Base-by-base conservation (phyloP, 2,329 filamentous ascomycete species). In the Fusarium siculi region DNA sequence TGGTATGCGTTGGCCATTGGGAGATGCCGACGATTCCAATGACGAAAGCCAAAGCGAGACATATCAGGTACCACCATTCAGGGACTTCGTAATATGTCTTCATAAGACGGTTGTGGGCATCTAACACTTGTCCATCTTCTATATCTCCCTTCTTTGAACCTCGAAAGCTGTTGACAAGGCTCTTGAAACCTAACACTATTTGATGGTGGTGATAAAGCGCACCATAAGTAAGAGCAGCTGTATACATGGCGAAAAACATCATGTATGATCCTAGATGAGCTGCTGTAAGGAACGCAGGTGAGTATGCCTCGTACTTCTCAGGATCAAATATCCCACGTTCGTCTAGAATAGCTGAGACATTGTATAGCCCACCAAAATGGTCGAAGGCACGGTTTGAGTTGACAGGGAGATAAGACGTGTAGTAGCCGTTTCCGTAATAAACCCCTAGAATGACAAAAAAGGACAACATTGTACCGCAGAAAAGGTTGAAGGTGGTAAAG, bases 31-130 rank as follows among this genome's bases (percentile, higher is more conserved):
- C 74, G 43, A 83, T 78, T 47, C 82, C 83, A n/a, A 82, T 58
- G 18, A 76, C 73, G 32, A 83, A 70, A 9, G 82, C 78, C 11
- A 79, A 55, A 32, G 78, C 61, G 21, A 82, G 77, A 10, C 76
- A 73, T 12, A 79, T 63, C 19, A 82, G 56, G 68, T 86, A 87
- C 84, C 84, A 86, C 84, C 84, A 86, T 52, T 86, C 84, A 0
- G 85, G 84, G 1, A 85, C 83, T 72, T 87, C 85, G 7, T 79
- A 80, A 69, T 88, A 88, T 2, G 73, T 73, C 16, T 78, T 76
- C 85, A 88, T 88, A 25, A 87, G 80, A 5, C 84, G 81, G 63
- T 83, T 84, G 75, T 88, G 86, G 5, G 85, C 78, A 67, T 85
- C 84, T 3, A 74, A 34, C 9, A 76, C 66, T 25, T 78, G 72